Conservation (phyloP, 306 rosid genomes). For the Dalbergia cochinchinensis region DNA sequence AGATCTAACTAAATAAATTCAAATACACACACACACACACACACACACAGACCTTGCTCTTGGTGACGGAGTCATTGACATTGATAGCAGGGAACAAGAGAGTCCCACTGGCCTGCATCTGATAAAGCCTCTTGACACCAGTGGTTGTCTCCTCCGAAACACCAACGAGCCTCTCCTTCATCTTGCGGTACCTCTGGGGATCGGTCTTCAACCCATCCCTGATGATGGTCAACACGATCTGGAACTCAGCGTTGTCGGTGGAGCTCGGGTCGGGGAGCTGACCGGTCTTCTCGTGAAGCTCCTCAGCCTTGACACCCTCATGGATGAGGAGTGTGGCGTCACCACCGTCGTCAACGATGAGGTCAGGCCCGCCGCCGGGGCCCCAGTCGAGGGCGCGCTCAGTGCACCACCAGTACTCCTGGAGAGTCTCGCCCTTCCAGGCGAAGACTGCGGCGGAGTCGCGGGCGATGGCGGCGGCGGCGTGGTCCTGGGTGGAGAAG, state of each 20-base stretch:
- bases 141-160: constrained; percentile 98
- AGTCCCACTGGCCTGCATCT: constrained; percentile 83
- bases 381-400: constrained; percentile 98
- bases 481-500: constrained; percentile 98
- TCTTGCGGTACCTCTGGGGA: constrained; percentile 81
- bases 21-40: neutral
- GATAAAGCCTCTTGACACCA: constrained; percentile 95
- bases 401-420: constrained; percentile 99
- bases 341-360: constrained; percentile 95
- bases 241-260: constrained; percentile 86
- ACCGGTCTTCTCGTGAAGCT: constrained; percentile 67
- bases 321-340: constrained; percentile 87
- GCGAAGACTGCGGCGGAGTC: constrained; percentile 95
- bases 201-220: constrained; percentile 83
- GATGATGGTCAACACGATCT: constrained; percentile 78
- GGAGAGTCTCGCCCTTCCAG: constrained; percentile 96
- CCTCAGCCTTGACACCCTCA: constrained; percentile 96
- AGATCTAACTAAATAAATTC: constrained; percentile 1
- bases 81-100: constrained; percentile 93
- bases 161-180: constrained; percentile 89
- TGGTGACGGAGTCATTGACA: constrained; percentile 96
- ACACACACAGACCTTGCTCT: constrained; percentile 78
- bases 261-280: constrained; percentile 72
- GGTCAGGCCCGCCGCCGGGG: constrained; percentile 87
- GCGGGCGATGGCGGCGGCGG: constrained; percentile 96